Evolutionary conservation across 2,329 filamentous ascomycete genomes (phyloP), one percentile per base, ranked within the genome.

Genomic region (Microdochium trichocladiopsis): DNA sequence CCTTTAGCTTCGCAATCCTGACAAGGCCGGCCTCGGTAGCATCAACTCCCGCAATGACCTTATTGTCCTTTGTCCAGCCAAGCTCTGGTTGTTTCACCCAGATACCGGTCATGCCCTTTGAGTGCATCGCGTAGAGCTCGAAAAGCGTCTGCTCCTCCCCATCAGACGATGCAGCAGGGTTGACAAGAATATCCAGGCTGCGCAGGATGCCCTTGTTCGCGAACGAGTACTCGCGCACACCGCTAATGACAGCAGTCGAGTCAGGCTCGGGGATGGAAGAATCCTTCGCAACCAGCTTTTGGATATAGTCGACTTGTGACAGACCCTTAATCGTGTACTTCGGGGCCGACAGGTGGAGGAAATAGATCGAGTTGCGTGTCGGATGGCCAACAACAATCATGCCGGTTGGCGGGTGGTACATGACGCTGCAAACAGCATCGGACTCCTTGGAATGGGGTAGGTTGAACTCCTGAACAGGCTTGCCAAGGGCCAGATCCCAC

Each of bases 121-220:
- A 96, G 69, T 99, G 93, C 87, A 96, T 95, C 28, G 90, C 88
- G 66, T 99, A 99, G 10, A 99, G 78, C 73, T 99, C 94, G 63
- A 99, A 97, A 14, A 96, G 73, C 0, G 86, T 84, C 16, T 83
- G 82, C 57, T 94, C 87, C 22, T 87, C 84, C 23, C 76, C 76
- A 37, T 82, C 80, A 54, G 83, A 77, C 6, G 78, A 72, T 56
- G 83, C 80, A 52, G 86, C 81, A 31, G 87, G 84, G 60, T 79
- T 85, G 62, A 86, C 83, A 24, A 97, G 79, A 63, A 99, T 90
- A 63, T 96, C 91, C 52, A 99, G 74, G 66, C 93, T 97, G 67
- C 94, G 84, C 50, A 99, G 80, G 59, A 90, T 79, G 14, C 94
- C 93, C 66, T 90, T 90, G 62, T 88, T 87, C 51, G 84, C 84